Base-by-base conservation (phyloP, 805 yeast species). In the Wickerhamomyces bovis region DNA sequence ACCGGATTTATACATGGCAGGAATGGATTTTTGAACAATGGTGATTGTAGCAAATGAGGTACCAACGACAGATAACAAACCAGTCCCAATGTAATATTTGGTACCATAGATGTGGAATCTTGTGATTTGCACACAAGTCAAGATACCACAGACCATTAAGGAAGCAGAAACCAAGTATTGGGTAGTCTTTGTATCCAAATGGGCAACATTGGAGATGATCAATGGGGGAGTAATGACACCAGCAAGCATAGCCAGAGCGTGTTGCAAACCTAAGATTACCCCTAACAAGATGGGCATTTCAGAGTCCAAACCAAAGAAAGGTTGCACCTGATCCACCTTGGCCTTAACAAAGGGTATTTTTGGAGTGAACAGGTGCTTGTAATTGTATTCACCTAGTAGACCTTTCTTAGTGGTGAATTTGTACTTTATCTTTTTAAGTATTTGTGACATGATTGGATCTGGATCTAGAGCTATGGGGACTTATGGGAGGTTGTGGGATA, bases 11-110 rank as follows among this genome's bases (percentile, higher is more conserved):
- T 90, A 89, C 95, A 89, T 85, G 71, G 83, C 70, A 18, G 95
- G 90, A 53, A 89, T 68, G 2, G 89, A 85, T 35, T 80, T 82
- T 15, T 77, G 60, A 44, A 87, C 94, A 57, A 89, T 84, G 22
- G 92, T 75, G 58, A 89, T 85, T 22, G 96, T 88, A 13, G 95
- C 88, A 64, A 89, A 89, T 1, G 95, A 83, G 12, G 95, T 86
- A 54, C 97, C 97, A 19, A 89, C 95, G 36, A 89, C 96, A 11
- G 95, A 85, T 42, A 90, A 72, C 57, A 89, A 67, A 33, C 97
- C 97, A 0, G 97, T 88, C 30, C 97, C 97, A 20, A 89, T 63
- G 59, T 75, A 87, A 66, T 83, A 86, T 23, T 79, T 81, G 3
- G 96, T 88, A 42, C 74, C 76, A 16, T 74, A 81, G 47, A 89